Percentiles rank a stretch among this genome's conserved stretches.
Evolutionary conservation across 768 basidiomycete species (phyloP).

Genomic region (Mycena latifolia): DNA sequence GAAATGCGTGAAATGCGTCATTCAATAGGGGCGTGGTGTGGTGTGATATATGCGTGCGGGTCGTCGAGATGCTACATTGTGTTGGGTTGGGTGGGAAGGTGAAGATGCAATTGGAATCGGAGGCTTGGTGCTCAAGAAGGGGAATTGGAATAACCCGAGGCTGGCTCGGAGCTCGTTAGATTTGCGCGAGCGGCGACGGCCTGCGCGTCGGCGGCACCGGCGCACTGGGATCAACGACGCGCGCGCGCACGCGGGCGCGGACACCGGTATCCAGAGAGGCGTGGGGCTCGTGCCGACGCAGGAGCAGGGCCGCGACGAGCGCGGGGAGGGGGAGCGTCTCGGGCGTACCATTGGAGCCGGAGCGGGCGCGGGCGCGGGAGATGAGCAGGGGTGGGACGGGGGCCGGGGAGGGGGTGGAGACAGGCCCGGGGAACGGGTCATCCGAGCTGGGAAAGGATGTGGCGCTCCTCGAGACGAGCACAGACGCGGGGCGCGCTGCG

Average conservation of each 20-base stretch:
- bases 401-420: background rate
- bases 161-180: background rate
- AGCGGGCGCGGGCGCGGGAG: conserved; percentile 1
- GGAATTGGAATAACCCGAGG: background rate
- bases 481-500: conserved; percentile 9
- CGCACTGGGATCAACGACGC: too few species aligned
- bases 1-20: too few species aligned
- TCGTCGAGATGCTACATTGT: background rate
- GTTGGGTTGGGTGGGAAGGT: background rate
- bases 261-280: too few species aligned
- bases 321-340: conserved; percentile 7
- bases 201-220: background rate
- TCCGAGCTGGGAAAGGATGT: background rate
- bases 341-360: conserved; percentile 1
- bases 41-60: background rate
- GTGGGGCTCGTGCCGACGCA: conserved; percentile 20
- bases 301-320: conserved; percentile 23
- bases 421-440: background rate
- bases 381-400: background rate
- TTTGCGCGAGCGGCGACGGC: background rate
- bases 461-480: conserved; percentile 12
- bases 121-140: background rate
- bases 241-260: too few species aligned
- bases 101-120: too few species aligned
- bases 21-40: background rate